Percentiles rank a stretch among this genome's conserved stretches.
Evolutionary conservation across 306 rosid species (phyloP).

Genomic region (Sophora flavescens): DNA sequence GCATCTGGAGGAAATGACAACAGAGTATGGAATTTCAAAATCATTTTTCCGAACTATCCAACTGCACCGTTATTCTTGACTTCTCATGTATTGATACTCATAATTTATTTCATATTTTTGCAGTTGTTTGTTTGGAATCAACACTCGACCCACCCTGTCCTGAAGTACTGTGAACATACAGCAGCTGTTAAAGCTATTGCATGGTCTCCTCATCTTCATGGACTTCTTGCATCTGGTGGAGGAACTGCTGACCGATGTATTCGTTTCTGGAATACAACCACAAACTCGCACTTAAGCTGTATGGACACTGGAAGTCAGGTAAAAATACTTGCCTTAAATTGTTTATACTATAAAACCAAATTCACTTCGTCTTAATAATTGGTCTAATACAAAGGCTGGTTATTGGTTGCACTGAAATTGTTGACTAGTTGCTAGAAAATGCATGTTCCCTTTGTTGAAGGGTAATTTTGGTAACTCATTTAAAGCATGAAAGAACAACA

Average conservation of each 20-base stretch:
- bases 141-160: conserved; percentile 94
- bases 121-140: conserved; percentile 98
- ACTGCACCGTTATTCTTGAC: conserved; percentile 35
- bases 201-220: conserved; percentile 99
- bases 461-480: conserved; percentile 9
- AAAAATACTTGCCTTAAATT: conserved; percentile 36
- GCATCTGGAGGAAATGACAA: conserved; percentile 99
- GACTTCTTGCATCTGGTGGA: conserved; percentile 99
- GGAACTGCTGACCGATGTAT: conserved; percentile 98
- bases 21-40: conserved; percentile 65
- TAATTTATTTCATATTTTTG: conserved; percentile 34
- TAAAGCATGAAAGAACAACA: conserved; percentile 12
- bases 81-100: conserved; percentile 44
- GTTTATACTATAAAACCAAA: conserved; percentile 27
- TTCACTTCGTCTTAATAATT: conserved; percentile 11
- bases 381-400: not conserved
- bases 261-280: conserved; percentile 98
- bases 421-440: not conserved
- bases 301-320: conserved; percentile 99
- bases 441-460: not conserved
- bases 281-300: conserved; percentile 91
- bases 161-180: conserved; percentile 93
- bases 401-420: conserved; percentile 27
- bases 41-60: conserved; percentile 35
- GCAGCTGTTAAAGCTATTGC: conserved; percentile 99